Conservation (phyloP, 225 moss, liverwort and hornwort genomes). For the Asterella californica region DNA sequence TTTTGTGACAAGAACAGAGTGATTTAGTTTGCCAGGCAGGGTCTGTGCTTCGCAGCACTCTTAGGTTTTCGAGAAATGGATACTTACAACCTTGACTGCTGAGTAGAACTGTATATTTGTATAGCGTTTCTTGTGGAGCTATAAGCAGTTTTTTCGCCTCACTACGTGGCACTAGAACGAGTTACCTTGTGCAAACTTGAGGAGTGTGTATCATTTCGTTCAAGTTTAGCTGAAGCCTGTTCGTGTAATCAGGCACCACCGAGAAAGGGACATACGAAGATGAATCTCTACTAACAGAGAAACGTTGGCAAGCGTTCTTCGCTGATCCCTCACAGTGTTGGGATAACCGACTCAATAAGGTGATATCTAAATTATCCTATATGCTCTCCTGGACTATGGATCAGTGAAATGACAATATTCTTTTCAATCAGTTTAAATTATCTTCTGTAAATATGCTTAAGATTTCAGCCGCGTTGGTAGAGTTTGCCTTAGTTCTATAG, state of each 20-base stretch:
- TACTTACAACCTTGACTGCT: no score
- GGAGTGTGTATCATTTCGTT: no score
- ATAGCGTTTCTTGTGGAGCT: not conserved
- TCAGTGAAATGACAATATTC: not conserved
- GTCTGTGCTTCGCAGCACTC: not conserved
- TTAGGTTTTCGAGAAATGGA: no score
- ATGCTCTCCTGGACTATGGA: not conserved
- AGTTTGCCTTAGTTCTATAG: not conserved
- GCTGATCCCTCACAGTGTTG: slow-evolving; percentile 90
- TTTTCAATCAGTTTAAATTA: not conserved
- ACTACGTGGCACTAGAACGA: not conserved
- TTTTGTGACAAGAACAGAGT: no score
- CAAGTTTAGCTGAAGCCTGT: not conserved
- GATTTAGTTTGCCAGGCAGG: no score
- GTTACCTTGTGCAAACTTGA: not conserved
- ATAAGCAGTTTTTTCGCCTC: not conserved
- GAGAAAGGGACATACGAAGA: slow-evolving; percentile 32
- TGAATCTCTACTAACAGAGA: slow-evolving; percentile 59
- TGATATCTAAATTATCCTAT: slow-evolving; percentile 26
- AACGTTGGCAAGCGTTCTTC: slow-evolving; percentile 84
- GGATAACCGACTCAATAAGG: slow-evolving; percentile 83
- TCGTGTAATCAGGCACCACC: slow-evolving; percentile 32
- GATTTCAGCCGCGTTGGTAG: not conserved
- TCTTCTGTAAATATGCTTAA: not conserved
- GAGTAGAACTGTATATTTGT: not conserved